Conservation (phyloP, 768 basidiomycete species). For the Leccinellum rugosiceps region DNA sequence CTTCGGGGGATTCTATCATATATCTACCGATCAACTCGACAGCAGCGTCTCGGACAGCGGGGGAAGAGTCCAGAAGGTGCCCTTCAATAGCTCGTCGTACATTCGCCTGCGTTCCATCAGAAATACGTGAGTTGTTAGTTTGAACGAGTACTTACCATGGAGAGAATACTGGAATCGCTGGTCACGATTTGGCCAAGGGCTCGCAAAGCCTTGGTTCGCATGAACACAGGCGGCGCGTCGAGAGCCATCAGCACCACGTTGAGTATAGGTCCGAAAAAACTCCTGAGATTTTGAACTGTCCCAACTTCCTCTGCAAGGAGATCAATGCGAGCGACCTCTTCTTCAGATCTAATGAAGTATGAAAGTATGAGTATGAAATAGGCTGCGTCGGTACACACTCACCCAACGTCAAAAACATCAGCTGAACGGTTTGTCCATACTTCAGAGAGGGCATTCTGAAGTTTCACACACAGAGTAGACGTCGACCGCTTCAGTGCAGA, state of each 20-base stretch:
- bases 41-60: constrained; percentile 94
- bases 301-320: constrained; percentile 73
- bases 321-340: constrained; percentile 68
- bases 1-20: constrained; percentile 81
- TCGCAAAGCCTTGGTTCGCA: constrained; percentile 90
- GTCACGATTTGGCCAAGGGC: constrained; percentile 88
- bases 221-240: constrained; percentile 84
- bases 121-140: not conserved
- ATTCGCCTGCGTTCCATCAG: constrained; percentile 46
- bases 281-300: constrained; percentile 68
- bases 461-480: constrained; percentile 45
- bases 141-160: constrained; percentile 48
- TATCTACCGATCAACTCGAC: constrained; percentile 98
- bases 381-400: constrained; percentile 14
- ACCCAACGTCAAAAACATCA: constrained; percentile 86
- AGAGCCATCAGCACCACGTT: constrained; percentile 74
- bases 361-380: not conserved
- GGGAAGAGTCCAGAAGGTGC: constrained; percentile 86
- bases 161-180: constrained; percentile 81
- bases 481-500: constrained; percentile 12
- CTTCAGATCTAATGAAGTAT: constrained; percentile 52
- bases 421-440: constrained; percentile 68
- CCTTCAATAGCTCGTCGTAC: constrained; percentile 87
- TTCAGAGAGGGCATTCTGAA: constrained; percentile 63
- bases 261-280: constrained; percentile 82